These are phyloP conservation scores for Candida odintsovae DNA, from an alignment of 805 yeast genomes.

Conservation along the genomic window DNA sequence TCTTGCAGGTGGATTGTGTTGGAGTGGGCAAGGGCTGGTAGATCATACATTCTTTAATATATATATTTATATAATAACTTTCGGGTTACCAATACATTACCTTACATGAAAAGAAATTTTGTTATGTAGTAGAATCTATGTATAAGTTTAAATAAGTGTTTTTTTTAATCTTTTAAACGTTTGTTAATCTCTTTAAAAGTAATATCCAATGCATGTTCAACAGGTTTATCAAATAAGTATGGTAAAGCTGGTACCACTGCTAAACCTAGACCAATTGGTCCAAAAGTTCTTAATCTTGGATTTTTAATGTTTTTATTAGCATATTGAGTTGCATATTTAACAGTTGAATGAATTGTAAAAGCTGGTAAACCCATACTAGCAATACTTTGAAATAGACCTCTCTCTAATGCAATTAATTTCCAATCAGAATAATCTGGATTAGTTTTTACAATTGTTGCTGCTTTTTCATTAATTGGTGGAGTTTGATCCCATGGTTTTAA, in stretches of 20 bases:
- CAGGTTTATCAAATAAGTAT: slow-evolving; percentile 76
- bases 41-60: slow-evolving; percentile 41
- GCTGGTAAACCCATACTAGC: slow-evolving; percentile 90
- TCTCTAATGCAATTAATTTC: slow-evolving; percentile 55
- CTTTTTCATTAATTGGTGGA: slow-evolving; percentile 34
- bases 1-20: slow-evolving; percentile 34
- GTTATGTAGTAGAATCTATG: too few relatives aligned
- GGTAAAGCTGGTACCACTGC: slow-evolving; percentile 76
- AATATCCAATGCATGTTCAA: slow-evolving; percentile 61
- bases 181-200: slow-evolving; percentile 44
- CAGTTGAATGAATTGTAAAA: slow-evolving; percentile 73
- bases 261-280: slow-evolving; percentile 76
- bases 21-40: slow-evolving; percentile 58
- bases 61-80: too few relatives aligned
- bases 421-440: slow-evolving; percentile 44
- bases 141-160: background rate
- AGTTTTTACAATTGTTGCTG: slow-evolving; percentile 25
- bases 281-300: slow-evolving; percentile 49
- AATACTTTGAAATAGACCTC: slow-evolving; percentile 75
- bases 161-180: background rate
- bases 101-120: too few relatives aligned
- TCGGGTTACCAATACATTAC: too few relatives aligned
- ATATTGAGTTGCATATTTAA: slow-evolving; percentile 57
- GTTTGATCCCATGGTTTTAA: slow-evolving; percentile 61
- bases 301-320: slow-evolving; percentile 49